Conservation (phyloP, 1,139 yeast species). For the Meyerozyma athensensis region DNA sequence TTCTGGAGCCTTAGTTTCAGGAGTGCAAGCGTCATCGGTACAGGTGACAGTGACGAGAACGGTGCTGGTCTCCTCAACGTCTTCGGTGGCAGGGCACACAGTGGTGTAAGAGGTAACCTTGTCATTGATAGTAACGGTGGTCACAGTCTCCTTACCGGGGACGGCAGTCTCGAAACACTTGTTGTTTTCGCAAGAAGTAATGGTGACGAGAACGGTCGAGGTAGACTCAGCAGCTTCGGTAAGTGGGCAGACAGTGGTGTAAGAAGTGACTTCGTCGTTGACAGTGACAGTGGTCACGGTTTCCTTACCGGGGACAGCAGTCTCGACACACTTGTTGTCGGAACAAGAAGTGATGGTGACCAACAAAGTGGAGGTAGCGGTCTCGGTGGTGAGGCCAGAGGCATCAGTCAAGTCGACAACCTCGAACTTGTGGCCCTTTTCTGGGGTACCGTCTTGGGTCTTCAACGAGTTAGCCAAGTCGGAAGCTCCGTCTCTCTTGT, state of each 20-base stretch:
- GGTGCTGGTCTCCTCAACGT: constrained; percentile 6
- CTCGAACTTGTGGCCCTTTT: constrained; percentile 15
- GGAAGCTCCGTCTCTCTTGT: constrained; percentile 27
- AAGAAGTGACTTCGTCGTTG: constrained; percentile 14
- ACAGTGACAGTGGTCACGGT: constrained; percentile 15
- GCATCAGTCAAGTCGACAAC: constrained; percentile 21
- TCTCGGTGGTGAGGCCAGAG: constrained; percentile 6
- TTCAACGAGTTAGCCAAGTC: constrained; percentile 30
- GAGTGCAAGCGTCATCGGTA: constrained; percentile 5
- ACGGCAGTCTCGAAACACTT: constrained; percentile 12
- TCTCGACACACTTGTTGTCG: constrained; percentile 11
- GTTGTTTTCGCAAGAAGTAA: constrained; percentile 6
- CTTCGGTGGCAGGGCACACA: constrained; percentile 13
- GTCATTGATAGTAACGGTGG: constrained; percentile 16
- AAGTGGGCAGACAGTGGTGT: constrained; percentile 18
- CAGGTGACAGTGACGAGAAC: constrained; percentile 8
- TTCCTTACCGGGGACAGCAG: constrained; percentile 10
- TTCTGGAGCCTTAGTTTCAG: too few relatives aligned
- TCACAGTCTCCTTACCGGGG: constrained; percentile 9
- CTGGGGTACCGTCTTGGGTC: constrained; percentile 24
- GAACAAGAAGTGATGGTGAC: constrained; percentile 9
- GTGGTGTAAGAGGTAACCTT: constrained; percentile 17
- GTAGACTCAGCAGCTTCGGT: constrained; percentile 10
- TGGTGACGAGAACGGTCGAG: constrained; percentile 9
- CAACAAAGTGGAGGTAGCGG: not conserved